Percentiles rank a stretch among this genome's conserved stretches.
Conservation (phyloP, 441 rosid genomes). For the Rhodomyrtus psidioides region DNA sequence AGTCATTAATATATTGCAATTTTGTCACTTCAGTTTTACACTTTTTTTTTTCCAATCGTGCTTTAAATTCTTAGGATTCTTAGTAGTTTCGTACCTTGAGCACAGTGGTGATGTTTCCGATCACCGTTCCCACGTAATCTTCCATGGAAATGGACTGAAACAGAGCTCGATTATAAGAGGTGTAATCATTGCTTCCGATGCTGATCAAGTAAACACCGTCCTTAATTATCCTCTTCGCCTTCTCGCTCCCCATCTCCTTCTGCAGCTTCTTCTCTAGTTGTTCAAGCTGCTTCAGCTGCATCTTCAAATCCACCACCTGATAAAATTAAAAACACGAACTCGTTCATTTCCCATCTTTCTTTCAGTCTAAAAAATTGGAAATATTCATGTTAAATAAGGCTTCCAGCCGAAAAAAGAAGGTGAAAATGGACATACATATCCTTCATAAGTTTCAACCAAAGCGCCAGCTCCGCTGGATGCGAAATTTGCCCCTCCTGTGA, state of each 20-base stretch:
- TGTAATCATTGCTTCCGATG: constrained; percentile 17
- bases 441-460: neutral
- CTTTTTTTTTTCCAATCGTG: no score
- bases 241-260: constrained; percentile 21
- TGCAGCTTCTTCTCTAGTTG: constrained; percentile 15
- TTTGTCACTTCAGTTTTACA: no score
- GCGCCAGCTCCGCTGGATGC: neutral
- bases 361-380: neutral
- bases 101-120: neutral
- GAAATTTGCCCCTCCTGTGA: neutral
- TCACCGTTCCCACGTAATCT: neutral
- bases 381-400: neutral
- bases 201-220: constrained; percentile 29
- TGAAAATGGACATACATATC: neutral
- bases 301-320: neutral
- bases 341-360: neutral
- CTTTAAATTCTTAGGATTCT: no score
- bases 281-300: constrained; percentile 22
- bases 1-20: no score
- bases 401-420: neutral
- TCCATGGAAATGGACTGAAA: neutral
- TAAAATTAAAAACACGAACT: neutral
- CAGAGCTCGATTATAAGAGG: neutral
- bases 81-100: neutral
- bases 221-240: constrained; percentile 13